These are phyloP conservation scores for Elsinoe australis DNA, from an alignment of 2,329 filamentous ascomycete genomes.

Conservation along the genomic window DNA sequence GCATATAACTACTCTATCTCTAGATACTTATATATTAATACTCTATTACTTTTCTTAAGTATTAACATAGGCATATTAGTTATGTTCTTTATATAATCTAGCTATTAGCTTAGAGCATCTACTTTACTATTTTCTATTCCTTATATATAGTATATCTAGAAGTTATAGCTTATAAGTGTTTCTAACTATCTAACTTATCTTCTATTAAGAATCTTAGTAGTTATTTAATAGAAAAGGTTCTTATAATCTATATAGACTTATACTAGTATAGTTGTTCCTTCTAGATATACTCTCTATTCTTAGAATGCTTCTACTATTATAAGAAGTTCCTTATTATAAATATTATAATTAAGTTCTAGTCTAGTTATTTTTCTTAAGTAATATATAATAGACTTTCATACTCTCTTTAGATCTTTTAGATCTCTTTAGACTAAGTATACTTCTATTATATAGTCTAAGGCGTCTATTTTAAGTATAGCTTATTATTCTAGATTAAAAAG, in stretches of 20 bases:
- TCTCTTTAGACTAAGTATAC: slow-evolving; percentile 15
- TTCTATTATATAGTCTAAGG: slow-evolving; percentile 15
- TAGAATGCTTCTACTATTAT: slow-evolving; percentile 19
- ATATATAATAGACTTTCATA: slow-evolving; percentile 15
- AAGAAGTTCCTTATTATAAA: slow-evolving; percentile 20
- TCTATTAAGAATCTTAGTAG: slow-evolving; percentile 14
- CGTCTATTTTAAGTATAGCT: slow-evolving; percentile 17
- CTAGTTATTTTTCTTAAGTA: slow-evolving; percentile 14
- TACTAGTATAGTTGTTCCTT: slow-evolving; percentile 9
- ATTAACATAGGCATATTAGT: background rate
- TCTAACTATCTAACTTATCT: slow-evolving; percentile 16
- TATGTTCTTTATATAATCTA: background rate
- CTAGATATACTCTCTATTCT: slow-evolving; percentile 16
- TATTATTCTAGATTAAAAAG: slow-evolving; percentile 13
- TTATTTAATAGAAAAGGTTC: slow-evolving; percentile 17
- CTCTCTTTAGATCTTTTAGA: too few species aligned
- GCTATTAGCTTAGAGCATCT: slow-evolving; percentile 3
- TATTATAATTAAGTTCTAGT: slow-evolving; percentile 17
- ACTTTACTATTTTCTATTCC: slow-evolving; percentile 3
- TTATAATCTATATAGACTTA: slow-evolving; percentile 17
- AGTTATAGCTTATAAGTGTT: too few species aligned
- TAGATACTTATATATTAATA: background rate
- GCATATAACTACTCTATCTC: background rate
- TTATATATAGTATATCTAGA: too few species aligned
- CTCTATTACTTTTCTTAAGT: slow-evolving; percentile 7